Conservation (phyloP, 2,329 filamentous ascomycete species). For the Alternaria arbusti region DNA sequence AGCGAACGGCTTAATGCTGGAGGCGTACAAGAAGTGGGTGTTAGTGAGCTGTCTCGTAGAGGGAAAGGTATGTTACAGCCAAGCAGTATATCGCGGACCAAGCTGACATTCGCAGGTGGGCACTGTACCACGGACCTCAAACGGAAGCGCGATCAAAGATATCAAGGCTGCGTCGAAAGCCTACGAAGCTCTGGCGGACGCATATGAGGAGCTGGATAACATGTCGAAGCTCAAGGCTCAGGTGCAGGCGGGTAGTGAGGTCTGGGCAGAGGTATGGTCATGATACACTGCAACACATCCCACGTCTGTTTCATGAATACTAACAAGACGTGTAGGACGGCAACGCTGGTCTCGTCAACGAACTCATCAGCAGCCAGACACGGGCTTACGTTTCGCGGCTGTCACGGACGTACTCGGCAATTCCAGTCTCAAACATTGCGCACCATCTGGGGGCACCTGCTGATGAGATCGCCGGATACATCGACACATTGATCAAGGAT, state of each 20-base stretch:
- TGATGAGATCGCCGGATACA: conserved; percentile 60
- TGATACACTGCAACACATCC: conserved; percentile 18
- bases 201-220: conserved; percentile 63
- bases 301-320: conserved; percentile 16
- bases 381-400: conserved; percentile 78
- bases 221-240: conserved; percentile 68
- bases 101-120: conserved; percentile 49
- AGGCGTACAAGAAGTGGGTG: conserved; percentile 92
- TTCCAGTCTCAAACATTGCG: conserved; percentile 63
- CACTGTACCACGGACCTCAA: conserved; percentile 63
- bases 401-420: conserved; percentile 72
- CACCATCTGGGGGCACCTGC: conserved; percentile 57
- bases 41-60: conserved; percentile 74
- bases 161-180: conserved; percentile 67
- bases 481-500: conserved; percentile 59
- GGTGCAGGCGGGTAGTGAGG: conserved; percentile 62
- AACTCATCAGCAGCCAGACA: conserved; percentile 74
- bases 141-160: conserved; percentile 59
- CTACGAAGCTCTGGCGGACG: conserved; percentile 72
- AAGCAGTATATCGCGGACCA: not conserved
- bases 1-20: conserved; percentile 79
- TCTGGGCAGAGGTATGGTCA: conserved; percentile 65
- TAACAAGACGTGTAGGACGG: conserved; percentile 61
- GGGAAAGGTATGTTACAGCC: conserved; percentile 60
- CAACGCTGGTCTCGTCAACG: conserved; percentile 73